Evolutionary conservation across 352 stramenopile genomes (phyloP).

Genomic region (Phytophthora cryptogea): DNA sequence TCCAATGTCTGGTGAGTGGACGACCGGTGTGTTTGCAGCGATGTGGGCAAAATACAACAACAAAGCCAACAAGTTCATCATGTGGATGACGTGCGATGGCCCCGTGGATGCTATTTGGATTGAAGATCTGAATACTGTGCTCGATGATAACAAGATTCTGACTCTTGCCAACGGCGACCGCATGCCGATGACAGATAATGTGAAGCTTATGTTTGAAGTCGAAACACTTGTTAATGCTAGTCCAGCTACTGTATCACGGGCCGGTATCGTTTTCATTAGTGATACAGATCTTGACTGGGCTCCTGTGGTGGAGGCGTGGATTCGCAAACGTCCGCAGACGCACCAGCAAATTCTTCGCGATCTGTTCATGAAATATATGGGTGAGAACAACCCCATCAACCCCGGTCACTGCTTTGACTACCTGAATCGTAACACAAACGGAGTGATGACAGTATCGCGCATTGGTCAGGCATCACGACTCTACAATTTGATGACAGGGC

Average conservation of each 20-base stretch:
- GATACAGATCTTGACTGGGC: slow-evolving; percentile 98
- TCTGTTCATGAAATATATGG: slow-evolving; percentile 97
- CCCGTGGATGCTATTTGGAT: slow-evolving; percentile 99
- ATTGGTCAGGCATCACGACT: slow-evolving; percentile 83
- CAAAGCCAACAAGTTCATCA: slow-evolving; percentile 98
- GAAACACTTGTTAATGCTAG: slow-evolving; percentile 97
- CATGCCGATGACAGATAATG: slow-evolving; percentile 98
- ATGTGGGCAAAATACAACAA: slow-evolving; percentile 99
- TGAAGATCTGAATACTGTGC: slow-evolving; percentile 97
- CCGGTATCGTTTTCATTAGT: slow-evolving; percentile 98
- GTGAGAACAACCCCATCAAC: slow-evolving; percentile 93
- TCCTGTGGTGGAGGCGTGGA: slow-evolving; percentile 96
- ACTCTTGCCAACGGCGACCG: slow-evolving; percentile 97
- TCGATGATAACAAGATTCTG: slow-evolving; percentile 98
- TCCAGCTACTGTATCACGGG: slow-evolving; percentile 96
- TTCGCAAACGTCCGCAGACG: slow-evolving; percentile 87
- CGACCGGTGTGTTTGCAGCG: slow-evolving; percentile 96
- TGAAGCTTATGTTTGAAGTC: slow-evolving; percentile 98
- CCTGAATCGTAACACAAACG: slow-evolving; percentile 92
- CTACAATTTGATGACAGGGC: slow-evolving; percentile 90
- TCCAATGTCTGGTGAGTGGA: slow-evolving; percentile 97
- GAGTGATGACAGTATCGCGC: slow-evolving; percentile 95
- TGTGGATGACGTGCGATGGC: slow-evolving; percentile 98
- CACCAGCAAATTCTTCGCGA: slow-evolving; percentile 91
- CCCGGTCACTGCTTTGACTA: slow-evolving; percentile 96